phyloP scores from a whole-genome alignment of 257 asterid genomes.

The Nicotiana attenuata region DNA sequence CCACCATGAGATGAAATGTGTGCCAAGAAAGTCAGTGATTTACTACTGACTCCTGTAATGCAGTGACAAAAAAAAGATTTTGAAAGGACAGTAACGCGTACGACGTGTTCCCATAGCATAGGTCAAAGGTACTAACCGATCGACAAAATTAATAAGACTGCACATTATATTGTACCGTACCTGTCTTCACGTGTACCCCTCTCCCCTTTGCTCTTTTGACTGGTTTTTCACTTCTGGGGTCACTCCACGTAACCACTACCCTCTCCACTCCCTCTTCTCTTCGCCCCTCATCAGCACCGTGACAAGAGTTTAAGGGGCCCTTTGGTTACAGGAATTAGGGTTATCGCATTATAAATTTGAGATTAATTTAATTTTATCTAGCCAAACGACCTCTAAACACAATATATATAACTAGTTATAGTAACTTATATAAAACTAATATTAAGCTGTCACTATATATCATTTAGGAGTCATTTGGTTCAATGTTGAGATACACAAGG shows the following conservation, averaged over 20 bases:
- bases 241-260: neutral
- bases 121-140: neutral
- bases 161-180: neutral
- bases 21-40: neutral
- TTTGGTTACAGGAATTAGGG: too few species aligned
- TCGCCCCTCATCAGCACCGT: neutral
- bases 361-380: too few species aligned
- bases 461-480: too few species aligned
- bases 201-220: neutral
- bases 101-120: too few species aligned
- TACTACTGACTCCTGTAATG: neutral
- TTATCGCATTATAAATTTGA: too few species aligned
- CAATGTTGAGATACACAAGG: too few species aligned
- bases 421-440: too few species aligned
- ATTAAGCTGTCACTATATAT: too few species aligned
- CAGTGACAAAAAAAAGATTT: neutral
- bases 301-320: too few species aligned
- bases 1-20: neutral
- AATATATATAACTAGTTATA: too few species aligned
- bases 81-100: too few species aligned
- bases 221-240: neutral
- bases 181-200: neutral
- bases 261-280: neutral
- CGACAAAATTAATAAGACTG: neutral
- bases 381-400: too few species aligned